phyloP scores from a whole-genome alignment of 345 rosid species.

The Aquilaria sinensis region DNA sequence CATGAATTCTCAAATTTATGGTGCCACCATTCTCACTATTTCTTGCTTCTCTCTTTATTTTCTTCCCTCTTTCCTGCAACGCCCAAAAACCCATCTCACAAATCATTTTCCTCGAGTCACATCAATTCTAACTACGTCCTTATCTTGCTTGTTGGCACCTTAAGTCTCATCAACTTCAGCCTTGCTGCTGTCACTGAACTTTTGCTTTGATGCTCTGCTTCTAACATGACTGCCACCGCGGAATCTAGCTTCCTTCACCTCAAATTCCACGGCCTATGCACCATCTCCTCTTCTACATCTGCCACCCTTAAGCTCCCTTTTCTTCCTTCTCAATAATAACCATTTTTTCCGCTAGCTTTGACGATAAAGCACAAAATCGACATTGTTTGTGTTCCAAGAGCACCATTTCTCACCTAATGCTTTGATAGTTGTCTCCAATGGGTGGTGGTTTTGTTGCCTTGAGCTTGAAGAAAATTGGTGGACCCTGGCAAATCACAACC shows the following conservation, averaged over 20 bases:
- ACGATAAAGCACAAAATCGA: neutral
- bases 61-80: too few species aligned
- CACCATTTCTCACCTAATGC: slow-evolving; percentile 9
- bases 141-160: too few species aligned
- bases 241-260: slow-evolving; percentile 47
- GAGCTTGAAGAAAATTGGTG: slow-evolving; percentile 42
- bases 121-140: too few species aligned
- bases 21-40: too few species aligned
- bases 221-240: slow-evolving; percentile 9
- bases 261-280: slow-evolving; percentile 68
- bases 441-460: slow-evolving; percentile 14
- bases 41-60: too few species aligned
- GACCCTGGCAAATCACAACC: slow-evolving; percentile 60
- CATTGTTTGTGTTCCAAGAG: neutral
- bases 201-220: slow-evolving; percentile 23
- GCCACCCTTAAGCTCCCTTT: slow-evolving; percentile 15
- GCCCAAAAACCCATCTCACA: too few species aligned
- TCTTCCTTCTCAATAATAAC: slow-evolving; percentile 10
- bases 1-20: too few species aligned
- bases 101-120: too few species aligned
- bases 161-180: slow-evolving; percentile 58
- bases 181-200: slow-evolving; percentile 10
- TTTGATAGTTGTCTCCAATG: neutral
- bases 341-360: slow-evolving; percentile 14
- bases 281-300: slow-evolving; percentile 18